Evolutionary conservation across 2,329 filamentous ascomycete genomes (phyloP).

Genomic region (Colletotrichum sansevieriae): DNA sequence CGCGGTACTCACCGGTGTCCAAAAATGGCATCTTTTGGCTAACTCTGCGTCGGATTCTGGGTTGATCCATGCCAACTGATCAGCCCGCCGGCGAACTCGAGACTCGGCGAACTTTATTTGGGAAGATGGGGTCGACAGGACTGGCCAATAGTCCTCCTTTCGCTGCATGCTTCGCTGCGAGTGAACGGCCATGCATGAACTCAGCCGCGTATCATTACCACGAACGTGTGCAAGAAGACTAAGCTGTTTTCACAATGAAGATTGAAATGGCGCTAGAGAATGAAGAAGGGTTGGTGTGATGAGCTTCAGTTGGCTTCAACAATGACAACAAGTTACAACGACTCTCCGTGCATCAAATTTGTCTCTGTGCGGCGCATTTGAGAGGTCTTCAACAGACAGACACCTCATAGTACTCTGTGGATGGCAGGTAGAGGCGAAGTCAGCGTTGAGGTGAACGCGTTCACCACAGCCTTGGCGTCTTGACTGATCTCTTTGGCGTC

Average conservation of each 20-base stretch:
- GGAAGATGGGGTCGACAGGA: not conserved
- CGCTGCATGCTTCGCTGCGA: not conserved
- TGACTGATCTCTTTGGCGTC: slow-evolving; percentile 7
- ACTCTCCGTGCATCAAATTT: not conserved
- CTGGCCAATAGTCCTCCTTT: not conserved
- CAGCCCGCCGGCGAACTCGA: slow-evolving; percentile 7
- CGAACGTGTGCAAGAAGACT: slow-evolving; percentile 1
- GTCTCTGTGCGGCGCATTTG: not conserved
- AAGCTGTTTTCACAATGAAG: not conserved
- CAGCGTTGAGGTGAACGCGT: slow-evolving; percentile 19
- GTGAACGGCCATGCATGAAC: slow-evolving; percentile 5
- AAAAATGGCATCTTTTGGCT: slow-evolving; percentile 22
- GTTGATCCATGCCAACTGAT: slow-evolving; percentile 6
- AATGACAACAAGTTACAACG: not conserved
- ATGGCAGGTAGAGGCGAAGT: slow-evolving; percentile 14
- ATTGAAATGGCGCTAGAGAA: not conserved
- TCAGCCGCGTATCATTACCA: slow-evolving; percentile 1
- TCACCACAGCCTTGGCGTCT: slow-evolving; percentile 21
- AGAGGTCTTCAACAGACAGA: not conserved
- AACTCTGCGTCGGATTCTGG: slow-evolving; percentile 1
- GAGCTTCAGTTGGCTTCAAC: slow-evolving; percentile 1
- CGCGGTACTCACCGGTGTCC: not conserved
- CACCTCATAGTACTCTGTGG: not conserved
- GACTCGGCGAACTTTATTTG: slow-evolving; percentile 23
- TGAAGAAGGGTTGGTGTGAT: not conserved